phyloP scores from a whole-genome alignment of 2,329 filamentous ascomycete species.

The Chaetothyriales sp. region DNA sequence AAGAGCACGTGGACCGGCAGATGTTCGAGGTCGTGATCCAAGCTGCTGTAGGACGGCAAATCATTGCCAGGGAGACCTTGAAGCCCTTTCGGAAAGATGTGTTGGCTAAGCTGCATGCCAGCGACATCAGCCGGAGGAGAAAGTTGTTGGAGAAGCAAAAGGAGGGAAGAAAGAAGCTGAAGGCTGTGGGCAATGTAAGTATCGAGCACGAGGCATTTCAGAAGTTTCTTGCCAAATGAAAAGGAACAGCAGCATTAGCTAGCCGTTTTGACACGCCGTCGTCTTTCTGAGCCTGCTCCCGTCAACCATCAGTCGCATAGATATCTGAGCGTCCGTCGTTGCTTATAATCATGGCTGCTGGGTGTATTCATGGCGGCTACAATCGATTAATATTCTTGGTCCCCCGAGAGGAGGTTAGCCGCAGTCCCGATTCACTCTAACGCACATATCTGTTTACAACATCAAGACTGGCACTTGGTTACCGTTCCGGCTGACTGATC shows the following conservation, averaged over 20 bases:
- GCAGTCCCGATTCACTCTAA: too few species aligned
- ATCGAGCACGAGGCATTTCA: slow-evolving; percentile 96
- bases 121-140: slow-evolving; percentile 65
- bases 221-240: slow-evolving; percentile 69
- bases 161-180: slow-evolving; percentile 76
- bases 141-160: slow-evolving; percentile 96
- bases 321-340: too few species aligned
- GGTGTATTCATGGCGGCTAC: too few species aligned
- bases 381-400: too few species aligned
- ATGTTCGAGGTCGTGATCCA: slow-evolving; percentile 98
- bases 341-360: too few species aligned
- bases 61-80: slow-evolving; percentile 84
- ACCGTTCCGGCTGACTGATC: too few species aligned
- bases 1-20: slow-evolving; percentile 87
- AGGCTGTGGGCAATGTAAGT: slow-evolving; percentile 68
- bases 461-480: too few species aligned
- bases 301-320: too few species aligned
- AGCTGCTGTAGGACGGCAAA: slow-evolving; percentile 65
- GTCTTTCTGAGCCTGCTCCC: too few species aligned
- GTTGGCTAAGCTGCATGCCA: slow-evolving; percentile 79
- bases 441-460: too few species aligned
- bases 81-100: slow-evolving; percentile 97
- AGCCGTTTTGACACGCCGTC: too few species aligned
- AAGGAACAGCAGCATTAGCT: slow-evolving; percentile 2
- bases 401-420: too few species aligned